These are phyloP conservation scores for Lojkania enalia DNA, from an alignment of 2,329 filamentous ascomycete species.

Conservation along the genomic window DNA sequence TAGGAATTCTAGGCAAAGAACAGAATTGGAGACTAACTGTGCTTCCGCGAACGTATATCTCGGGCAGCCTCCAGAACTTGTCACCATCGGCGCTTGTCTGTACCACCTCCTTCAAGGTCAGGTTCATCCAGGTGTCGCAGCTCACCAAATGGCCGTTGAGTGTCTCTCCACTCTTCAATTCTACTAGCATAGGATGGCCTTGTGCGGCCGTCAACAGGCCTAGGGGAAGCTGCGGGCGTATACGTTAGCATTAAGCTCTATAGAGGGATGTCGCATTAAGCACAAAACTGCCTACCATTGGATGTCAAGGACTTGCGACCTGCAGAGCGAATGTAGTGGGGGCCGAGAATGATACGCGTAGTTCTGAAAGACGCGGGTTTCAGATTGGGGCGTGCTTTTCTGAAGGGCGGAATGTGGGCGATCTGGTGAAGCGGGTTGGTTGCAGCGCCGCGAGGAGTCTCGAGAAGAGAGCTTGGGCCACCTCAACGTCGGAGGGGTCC, in stretches of 20 bases:
- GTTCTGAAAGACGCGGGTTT: conserved; percentile 29
- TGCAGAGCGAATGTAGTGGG: too few species aligned
- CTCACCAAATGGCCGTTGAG: conserved; percentile 94
- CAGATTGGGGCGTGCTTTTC: not conserved
- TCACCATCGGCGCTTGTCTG: conserved; percentile 95
- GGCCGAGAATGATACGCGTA: not conserved
- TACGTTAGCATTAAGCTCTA: too few species aligned
- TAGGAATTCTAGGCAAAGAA: not conserved
- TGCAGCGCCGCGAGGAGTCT: too few species aligned
- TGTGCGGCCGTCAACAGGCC: conserved; percentile 93
- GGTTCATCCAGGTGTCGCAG: conserved; percentile 99
- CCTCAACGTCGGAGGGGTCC: too few species aligned
- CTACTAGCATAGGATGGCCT: conserved; percentile 96
- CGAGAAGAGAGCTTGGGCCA: too few species aligned
- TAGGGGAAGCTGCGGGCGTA: conserved; percentile 58
- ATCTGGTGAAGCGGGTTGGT: not conserved
- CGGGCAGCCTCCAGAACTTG: conserved; percentile 86
- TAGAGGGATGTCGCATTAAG: too few species aligned
- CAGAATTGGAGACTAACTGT: conserved; percentile 69
- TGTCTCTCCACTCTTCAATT: conserved; percentile 96
- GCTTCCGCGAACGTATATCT: conserved; percentile 96
- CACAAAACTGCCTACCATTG: too few species aligned
- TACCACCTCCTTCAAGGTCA: conserved; percentile 94
- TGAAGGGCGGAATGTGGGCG: not conserved
- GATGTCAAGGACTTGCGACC: too few species aligned